Base-by-base conservation (phyloP, 371 early-diverging fungal species). In the Choanephora cucurbitarum region DNA sequence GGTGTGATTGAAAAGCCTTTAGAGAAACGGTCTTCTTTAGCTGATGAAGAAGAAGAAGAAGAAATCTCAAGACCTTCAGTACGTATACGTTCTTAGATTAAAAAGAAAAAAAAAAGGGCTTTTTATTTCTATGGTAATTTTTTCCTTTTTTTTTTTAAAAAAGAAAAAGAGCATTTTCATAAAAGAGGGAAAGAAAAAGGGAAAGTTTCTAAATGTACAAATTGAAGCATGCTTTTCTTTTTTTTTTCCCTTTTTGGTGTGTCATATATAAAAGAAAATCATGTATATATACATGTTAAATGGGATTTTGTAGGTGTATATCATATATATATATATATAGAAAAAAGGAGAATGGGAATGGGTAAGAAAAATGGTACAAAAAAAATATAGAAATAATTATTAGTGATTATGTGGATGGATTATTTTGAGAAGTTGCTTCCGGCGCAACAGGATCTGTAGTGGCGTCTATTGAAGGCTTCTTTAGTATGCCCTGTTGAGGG, bases 371-470 rank as follows among this genome's bases (percentile, higher is more conserved):
- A 28, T 28, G 7, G 28, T 28, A 28, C 28, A 28, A 28, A 28
- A 7, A 5, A 28, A 7, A 28, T 32, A 32, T 32, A 5, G 10
- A 11, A 37, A 13, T 37, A 37, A 37, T 37, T 37, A 37, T 37
- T 37, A 37, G 13, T 37, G 3, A 37, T 37, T 37, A 37, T 37
- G 28, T 28, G 28, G 28, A 28, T 28, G 9, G 11, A 37, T 37
- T 52, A 42, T 44, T 55, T 47, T 39, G 31, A 33, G 46, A 9
- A 7, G 49, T 49, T 49, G 57, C 57, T 57, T 57, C 57, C 57
- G 49, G 57, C 49, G 57, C 57, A 49, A 57, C 50, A 21, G 44
- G 33, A 21, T 43, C 24, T 42, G 45, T 37, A 45, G 51, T 24
- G 9, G 51, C 23, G 3, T 49, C 50, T 52, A 52, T 52, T 18